Evolutionary conservation across 768 basidiomycete genomes (phyloP), one percentile per base, ranked within the genome.

Genomic region (Russula vinacea): DNA sequence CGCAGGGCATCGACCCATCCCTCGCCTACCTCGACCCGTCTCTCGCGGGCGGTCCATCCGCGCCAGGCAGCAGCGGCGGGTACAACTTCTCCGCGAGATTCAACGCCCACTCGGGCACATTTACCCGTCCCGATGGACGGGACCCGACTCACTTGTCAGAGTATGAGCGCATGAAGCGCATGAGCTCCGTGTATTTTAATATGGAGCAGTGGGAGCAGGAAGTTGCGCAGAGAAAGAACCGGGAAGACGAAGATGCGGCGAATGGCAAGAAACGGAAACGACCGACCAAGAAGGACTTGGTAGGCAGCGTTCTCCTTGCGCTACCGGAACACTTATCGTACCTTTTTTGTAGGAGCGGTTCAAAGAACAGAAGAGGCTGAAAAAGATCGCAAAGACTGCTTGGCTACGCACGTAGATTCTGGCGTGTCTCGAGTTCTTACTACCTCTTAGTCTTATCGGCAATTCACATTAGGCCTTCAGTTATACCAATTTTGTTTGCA

Each of bases 101-200:
- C 79, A 92, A 91, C 69, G 85, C 89, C 1, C 87, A 89, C 58
- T 92, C 91, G 0, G 91, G 91, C 8, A 78, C 86, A 56, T 92
- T 94, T 69, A 75, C 90, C 11, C 79, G 82, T 19, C 71, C 78
- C 4, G 86, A 89, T 58, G 83, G 81, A 17, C 84, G 91, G 29
- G 85, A 89, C 58, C 90, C 92, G 7, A 75, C 82, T 3, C 90
- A 92, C 70, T 73, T 94, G 57, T 88, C 86, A 19, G 92, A 93
- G 71, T 90, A 84, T 68, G 90, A 92, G 68, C 84, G 91, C 6
- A 86, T 85, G 70, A 85, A 86, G 73, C 83, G 92, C 49, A 93
- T 93, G 91, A 91, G 88, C 78, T 83, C 87, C 71, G 89, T 90
- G 70, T 94, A 91, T 75, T 94, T 94, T 66, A 91, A 94, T 67